Evolutionary conservation across 2,329 filamentous ascomycete species (phyloP).

Genomic region (Fonsecaea nubica): DNA sequence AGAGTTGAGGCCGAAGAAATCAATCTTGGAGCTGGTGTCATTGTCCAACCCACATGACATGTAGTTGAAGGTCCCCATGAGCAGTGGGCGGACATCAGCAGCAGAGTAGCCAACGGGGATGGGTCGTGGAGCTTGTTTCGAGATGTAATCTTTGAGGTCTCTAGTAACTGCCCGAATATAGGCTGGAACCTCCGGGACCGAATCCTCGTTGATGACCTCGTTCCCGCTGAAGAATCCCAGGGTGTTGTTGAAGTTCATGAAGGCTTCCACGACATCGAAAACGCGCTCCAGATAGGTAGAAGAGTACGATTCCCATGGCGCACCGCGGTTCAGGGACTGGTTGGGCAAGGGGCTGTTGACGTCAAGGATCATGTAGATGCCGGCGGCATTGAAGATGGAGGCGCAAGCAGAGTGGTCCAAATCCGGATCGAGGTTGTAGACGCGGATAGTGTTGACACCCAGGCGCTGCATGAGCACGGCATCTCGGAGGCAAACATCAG

Average conservation of each 20-base stretch:
- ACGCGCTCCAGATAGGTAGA: constrained; percentile 63
- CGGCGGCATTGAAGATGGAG: constrained; percentile 69
- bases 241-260: constrained; percentile 70
- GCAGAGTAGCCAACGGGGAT: constrained; percentile 74
- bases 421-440: constrained; percentile 67
- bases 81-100: constrained; percentile 67
- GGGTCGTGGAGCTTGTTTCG: constrained; percentile 60
- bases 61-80: constrained; percentile 67
- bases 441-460: constrained; percentile 69
- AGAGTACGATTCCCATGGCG: constrained; percentile 63
- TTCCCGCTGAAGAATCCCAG: constrained; percentile 72
- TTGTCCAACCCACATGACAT: constrained; percentile 62
- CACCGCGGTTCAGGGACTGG: constrained; percentile 62
- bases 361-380: constrained; percentile 71
- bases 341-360: constrained; percentile 67
- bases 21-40: constrained; percentile 60
- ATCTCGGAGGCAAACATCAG: constrained; percentile 65
- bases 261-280: constrained; percentile 69
- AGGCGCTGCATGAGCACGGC: constrained; percentile 68
- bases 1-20: constrained; percentile 71
- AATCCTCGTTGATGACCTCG: constrained; percentile 70
- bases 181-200: constrained; percentile 59
- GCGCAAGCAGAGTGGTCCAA: constrained; percentile 67
- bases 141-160: constrained; percentile 73
- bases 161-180: constrained; percentile 69